Conservation (phyloP, 495 filamentous ascomycete genomes). For the Hypoxylon fuscum region DNA sequence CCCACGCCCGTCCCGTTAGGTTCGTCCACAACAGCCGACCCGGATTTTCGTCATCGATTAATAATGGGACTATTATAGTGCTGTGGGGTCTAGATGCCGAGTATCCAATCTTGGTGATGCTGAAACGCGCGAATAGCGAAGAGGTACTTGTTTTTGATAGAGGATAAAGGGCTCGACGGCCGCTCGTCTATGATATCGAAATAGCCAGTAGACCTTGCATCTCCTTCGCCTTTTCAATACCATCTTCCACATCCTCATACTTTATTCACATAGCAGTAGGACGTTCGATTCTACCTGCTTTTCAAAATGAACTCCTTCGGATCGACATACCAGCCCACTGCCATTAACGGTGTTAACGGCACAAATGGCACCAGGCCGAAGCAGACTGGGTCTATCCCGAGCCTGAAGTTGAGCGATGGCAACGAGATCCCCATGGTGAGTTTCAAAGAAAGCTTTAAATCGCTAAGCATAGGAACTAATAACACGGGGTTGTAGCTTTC, state of each 20-base stretch:
- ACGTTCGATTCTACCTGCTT: not conserved
- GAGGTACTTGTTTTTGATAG: slow-evolving; percentile 13
- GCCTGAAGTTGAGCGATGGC: too few relatives aligned
- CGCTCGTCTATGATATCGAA: slow-evolving; percentile 1
- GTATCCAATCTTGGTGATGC: not conserved
- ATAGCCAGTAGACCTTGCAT: slow-evolving; percentile 9
- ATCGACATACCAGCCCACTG: slow-evolving; percentile 39
- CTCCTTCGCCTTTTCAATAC: slow-evolving; percentile 2
- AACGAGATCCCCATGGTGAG: slow-evolving; percentile 77
- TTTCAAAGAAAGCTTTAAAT: not conserved
- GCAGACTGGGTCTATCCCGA: too few relatives aligned
- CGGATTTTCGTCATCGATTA: slow-evolving; percentile 15
- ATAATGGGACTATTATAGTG: not conserved
- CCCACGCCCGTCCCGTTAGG: slow-evolving; percentile 10
- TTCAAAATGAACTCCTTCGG: slow-evolving; percentile 51
- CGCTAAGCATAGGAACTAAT: not conserved
- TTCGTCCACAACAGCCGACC: slow-evolving; percentile 18
- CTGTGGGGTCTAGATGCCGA: not conserved
- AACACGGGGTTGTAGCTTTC: slow-evolving; percentile 62
- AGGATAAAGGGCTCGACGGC: slow-evolving; percentile 12
- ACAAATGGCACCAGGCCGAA: too few relatives aligned
- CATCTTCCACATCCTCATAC: slow-evolving; percentile 1
- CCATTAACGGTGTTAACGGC: slow-evolving; percentile 19
- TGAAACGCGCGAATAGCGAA: slow-evolving; percentile 9
- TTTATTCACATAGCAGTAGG: not conserved